Evolutionary conservation across 495 filamentous ascomycete species (phyloP).

Genomic region (Pyronema omphalodes): DNA sequence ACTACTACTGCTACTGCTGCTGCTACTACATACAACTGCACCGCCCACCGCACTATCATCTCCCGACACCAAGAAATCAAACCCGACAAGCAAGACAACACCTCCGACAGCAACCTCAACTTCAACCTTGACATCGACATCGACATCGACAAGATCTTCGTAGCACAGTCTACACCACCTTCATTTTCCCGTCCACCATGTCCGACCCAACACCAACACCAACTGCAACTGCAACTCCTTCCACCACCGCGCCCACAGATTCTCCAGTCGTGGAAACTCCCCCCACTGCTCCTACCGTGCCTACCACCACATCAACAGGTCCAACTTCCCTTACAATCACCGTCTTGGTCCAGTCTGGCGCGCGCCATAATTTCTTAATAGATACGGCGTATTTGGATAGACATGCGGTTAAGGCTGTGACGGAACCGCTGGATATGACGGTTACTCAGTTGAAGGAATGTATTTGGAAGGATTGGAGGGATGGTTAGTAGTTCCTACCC

Average conservation of each 20-base stretch:
- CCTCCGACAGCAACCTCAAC: no score
- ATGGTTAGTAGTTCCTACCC: conserved; percentile 11
- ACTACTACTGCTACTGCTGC: not conserved
- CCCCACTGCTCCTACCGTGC: conserved; percentile 22
- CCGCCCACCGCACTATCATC: no score
- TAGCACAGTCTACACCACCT: no score
- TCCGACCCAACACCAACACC: not conserved
- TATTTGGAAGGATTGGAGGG: conserved; percentile 25
- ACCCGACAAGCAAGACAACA: no score
- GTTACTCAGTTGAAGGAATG: conserved; percentile 24
- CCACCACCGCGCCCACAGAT: not conserved
- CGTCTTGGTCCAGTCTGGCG: conserved; percentile 20
- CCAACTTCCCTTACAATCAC: conserved; percentile 17
- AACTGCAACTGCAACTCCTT: no score
- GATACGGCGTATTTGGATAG: conserved; percentile 48
- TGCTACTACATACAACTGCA: not conserved
- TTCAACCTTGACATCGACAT: no score
- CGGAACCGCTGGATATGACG: conserved; percentile 22
- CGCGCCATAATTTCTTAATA: conserved; percentile 29
- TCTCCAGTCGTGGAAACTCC: conserved; percentile 21
- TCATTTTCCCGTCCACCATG: no score
- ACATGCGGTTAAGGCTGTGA: conserved; percentile 18
- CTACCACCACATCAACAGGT: not conserved
- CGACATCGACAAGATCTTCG: no score
- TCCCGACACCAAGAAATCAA: no score